Base-by-base conservation (phyloP, 345 rosid genomes). In the Mercurialis annua region DNA sequence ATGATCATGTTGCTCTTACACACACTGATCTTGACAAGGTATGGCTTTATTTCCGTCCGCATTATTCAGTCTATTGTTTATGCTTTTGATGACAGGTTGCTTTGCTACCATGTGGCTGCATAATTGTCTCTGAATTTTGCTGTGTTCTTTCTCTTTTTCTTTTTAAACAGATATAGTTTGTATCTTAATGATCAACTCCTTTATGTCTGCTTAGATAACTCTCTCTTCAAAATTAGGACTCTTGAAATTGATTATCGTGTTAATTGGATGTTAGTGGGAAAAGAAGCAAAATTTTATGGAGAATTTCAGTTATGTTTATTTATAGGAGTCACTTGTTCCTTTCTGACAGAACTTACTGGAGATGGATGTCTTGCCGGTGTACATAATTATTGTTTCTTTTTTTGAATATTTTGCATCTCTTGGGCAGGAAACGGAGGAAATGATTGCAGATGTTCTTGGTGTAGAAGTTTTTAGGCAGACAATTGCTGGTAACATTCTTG, bases 381-480 rank as follows among this genome's bases (percentile, higher is more conserved):
- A 36, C 11, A 7, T 46, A 21, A 11, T 14, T 20, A 81, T 23
- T 81, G 86, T 42, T 79, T 85, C 64, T 64, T 27, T 64, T 60
- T 17, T 69, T 58, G 6, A 15, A 27, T 17, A 48, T 56, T 4
- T 21, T 49, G 0, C 20, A 6, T 23, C 5, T 33, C 17, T n/a
- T 47, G 27, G 15, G 36, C 59, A 68, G 65, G 65, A 90, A 78
- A 95, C 98, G 0, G 99, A 92, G 78, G 98, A 95, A 75, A 77
- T 92, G 52, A 90, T 90, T 59, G 90, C 96, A 0, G 98, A 95
- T 82, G 99, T 90, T 70, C 98, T 95, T 62, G 96, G 93, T 12
- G 98, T 92, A 44, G 99, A 95, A 81, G 98, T 90, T 48, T 92
- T 92, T 68, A 81, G 98, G 77, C 98, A 91, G 86, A 90, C 97